Evolutionary conservation across 768 basidiomycete genomes (phyloP).

Genomic region (Hemileccinum rubropunctum): DNA sequence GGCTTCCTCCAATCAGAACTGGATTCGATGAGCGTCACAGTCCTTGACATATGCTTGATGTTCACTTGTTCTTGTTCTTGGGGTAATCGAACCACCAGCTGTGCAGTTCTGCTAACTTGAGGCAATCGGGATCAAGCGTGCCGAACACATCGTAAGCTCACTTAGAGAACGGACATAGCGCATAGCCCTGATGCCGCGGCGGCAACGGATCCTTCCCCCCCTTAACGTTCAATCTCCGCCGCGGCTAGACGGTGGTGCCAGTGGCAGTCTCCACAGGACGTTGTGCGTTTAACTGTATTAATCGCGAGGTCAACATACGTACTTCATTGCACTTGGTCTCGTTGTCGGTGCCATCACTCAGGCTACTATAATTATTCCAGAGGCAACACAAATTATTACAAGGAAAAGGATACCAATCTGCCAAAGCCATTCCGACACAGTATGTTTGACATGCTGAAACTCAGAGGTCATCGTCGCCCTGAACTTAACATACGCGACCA

Average conservation of each 20-base stretch:
- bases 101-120: conserved; percentile 55
- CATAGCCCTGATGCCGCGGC: too few species aligned
- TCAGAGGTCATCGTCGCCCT: conserved; percentile 5
- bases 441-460: conserved; percentile 24
- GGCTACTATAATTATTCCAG: conserved; percentile 1
- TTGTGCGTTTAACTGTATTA: too few species aligned
- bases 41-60: conserved; percentile 48
- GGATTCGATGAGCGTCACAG: conserved; percentile 29
- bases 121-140: conserved; percentile 55
- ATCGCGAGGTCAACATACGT: too few species aligned
- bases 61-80: conserved; percentile 69
- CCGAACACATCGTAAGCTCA: conserved; percentile 34
- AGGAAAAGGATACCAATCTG: background rate
- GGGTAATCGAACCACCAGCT: conserved; percentile 72
- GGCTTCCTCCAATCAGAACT: conserved; percentile 64
- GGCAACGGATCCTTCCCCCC: too few species aligned
- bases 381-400: background rate
- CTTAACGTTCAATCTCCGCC: too few species aligned
- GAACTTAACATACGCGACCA: background rate
- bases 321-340: conserved; percentile 27
- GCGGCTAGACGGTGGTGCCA: too few species aligned
- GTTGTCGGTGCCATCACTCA: conserved; percentile 22
- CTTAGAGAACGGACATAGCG: too few species aligned
- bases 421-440: conserved; percentile 19
- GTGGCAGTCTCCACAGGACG: too few species aligned